Conservation (phyloP, 495 filamentous ascomycete genomes). For the Talaromyces borbonicus region DNA sequence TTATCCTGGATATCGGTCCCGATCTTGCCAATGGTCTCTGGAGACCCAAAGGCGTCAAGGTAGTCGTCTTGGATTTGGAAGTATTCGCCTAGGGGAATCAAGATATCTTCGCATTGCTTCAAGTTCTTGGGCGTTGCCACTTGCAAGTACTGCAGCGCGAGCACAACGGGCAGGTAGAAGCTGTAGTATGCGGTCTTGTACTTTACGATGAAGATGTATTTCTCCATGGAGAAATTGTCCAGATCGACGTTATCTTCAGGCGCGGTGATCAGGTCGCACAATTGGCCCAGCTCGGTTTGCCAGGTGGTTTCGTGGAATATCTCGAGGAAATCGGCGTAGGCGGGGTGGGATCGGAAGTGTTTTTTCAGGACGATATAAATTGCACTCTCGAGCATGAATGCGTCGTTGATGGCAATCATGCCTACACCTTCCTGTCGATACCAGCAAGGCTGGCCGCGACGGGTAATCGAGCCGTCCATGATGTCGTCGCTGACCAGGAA, state of each 20-base stretch:
- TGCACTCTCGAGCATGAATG: constrained; percentile 85
- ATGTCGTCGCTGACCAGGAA: constrained; percentile 98
- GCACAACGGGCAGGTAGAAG: constrained; percentile 96
- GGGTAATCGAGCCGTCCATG: constrained; percentile 91
- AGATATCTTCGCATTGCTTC: constrained; percentile 74
- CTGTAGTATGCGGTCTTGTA: constrained; percentile 99
- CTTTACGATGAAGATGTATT: constrained; percentile 97
- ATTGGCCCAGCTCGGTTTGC: constrained; percentile 90
- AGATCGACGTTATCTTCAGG: constrained; percentile 85
- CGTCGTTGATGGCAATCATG: constrained; percentile 94
- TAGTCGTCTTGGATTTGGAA: constrained; percentile 99
- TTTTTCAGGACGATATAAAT: constrained; percentile 92
- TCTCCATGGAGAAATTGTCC: constrained; percentile 84
- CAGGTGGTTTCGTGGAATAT: constrained; percentile 90
- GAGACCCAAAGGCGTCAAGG: constrained; percentile 92
- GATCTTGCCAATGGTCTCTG: constrained; percentile 94
- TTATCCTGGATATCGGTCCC: constrained; percentile 98
- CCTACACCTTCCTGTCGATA: constrained; percentile 80
- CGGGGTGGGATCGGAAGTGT: constrained; percentile 73
- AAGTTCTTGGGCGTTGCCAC: constrained; percentile 78
- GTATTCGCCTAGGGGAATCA: constrained; percentile 98
- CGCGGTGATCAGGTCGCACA: constrained; percentile 88
- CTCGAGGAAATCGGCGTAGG: constrained; percentile 85
- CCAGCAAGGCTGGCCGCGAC: constrained; percentile 91
- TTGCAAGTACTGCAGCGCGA: constrained; percentile 73